Percentiles rank a stretch among this genome's conserved stretches.
Evolutionary conservation across 176 grass and related monocot genomes (phyloP).

Genomic region (Bolboschoenus planiculmis): DNA sequence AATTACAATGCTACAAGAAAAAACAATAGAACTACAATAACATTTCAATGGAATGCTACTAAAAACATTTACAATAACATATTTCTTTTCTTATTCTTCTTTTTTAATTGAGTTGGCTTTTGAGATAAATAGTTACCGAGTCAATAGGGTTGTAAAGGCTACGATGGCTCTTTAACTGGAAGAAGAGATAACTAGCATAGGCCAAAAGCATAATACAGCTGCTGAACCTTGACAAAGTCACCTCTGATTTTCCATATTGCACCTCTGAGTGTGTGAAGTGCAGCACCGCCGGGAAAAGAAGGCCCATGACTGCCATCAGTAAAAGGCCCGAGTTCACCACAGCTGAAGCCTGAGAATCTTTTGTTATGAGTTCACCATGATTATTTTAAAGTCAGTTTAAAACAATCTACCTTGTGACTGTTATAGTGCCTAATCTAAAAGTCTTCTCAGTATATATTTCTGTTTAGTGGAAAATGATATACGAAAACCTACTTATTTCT

Average conservation of each 20-base stretch:
- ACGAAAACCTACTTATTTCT: neutral
- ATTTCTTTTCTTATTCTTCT: neutral
- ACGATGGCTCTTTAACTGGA: constrained; percentile 82
- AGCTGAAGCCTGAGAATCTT: constrained; percentile 70
- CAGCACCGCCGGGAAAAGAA: constrained; percentile 97
- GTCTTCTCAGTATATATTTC: neutral
- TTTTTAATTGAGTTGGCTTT: neutral
- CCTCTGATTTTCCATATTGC: constrained; percentile 97
- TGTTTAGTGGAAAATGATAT: neutral
- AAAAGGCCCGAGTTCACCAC: constrained; percentile 89
- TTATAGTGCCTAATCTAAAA: constrained; percentile 2
- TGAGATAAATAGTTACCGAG: constrained; percentile 43
- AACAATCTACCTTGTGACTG: constrained; percentile 9
- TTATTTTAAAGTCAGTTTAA: constrained; percentile 6
- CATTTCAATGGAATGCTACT: no score
- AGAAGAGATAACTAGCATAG: constrained; percentile 96
- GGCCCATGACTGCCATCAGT: constrained; percentile 92
- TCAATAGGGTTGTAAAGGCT: constrained; percentile 71
- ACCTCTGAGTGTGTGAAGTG: constrained; percentile 95
- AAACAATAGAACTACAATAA: neutral
- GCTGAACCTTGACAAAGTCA: constrained; percentile 95
- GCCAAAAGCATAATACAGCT: constrained; percentile 99
- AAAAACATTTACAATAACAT: neutral
- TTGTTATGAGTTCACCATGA: no score
- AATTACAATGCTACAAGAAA: neutral